Base-by-base conservation (phyloP, 2,329 filamentous ascomycete genomes). In the Colletotrichum tofieldiae region DNA sequence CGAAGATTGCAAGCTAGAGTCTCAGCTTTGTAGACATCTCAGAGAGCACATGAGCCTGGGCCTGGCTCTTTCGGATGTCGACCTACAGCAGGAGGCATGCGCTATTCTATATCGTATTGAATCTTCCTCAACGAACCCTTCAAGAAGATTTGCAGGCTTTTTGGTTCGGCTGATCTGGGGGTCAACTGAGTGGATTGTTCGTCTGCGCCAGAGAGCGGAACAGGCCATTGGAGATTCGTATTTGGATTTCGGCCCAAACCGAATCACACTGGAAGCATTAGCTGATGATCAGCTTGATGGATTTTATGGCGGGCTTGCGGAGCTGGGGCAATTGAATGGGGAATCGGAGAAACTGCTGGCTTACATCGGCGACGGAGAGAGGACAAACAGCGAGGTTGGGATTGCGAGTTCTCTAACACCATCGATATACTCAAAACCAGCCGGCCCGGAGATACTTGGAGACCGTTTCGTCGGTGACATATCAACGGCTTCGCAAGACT, bases 1-100 rank as follows among this genome's bases (percentile, higher is more conserved):
- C 20, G 77, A 80, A 18, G 71, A 72, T 0, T 80, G 79, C 12
- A 75, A 76, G 9, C 75, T 80, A 0, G 79, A 80, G 43, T n/a
- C 58, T 3, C 75, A 75, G 1, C 29, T 80, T 0, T 64, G 58
- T 5, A 45, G 59, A 1, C 56, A 64, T 26, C 29, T 72, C 16
- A 23, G 37, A 5, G 61, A 66, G 47, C 70, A 73, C 29, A 23
- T 32, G 12, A 29, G 66, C 37, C 26, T 75, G 1, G 71, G 71
- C 1, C 32, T 70, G 1, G 51, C 71, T 2, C 74, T 75, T 23
- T 64, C 73, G 0, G 64, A 70, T 8, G 56, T 61, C 2, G 75
- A 77, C 5, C 45, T 78, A 3, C 76, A 77, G 5, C 58, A 54
- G 11, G 74, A 75, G 52, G 77, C 77, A 0, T 74, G 68, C 39